Evolutionary conservation across 148 eudicot genomes (phyloP).

Genomic region (Vaccinium myrtillus): DNA sequence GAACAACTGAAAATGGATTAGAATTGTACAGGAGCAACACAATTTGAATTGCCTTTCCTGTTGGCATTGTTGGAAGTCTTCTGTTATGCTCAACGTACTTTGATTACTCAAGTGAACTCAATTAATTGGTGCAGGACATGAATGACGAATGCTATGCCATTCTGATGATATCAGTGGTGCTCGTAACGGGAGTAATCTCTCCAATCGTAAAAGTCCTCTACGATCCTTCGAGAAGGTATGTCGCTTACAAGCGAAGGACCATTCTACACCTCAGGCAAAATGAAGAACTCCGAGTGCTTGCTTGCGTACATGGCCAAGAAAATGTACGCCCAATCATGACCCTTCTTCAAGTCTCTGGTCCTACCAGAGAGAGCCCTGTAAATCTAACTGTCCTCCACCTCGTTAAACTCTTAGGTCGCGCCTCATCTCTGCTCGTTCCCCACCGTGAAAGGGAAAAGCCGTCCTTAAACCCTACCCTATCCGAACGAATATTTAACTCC

Average conservation of each 20-base stretch:
- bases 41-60: background rate
- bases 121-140: slow-evolving; percentile 33
- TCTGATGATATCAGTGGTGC: slow-evolving; percentile 40
- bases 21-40: background rate
- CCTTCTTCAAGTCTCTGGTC: slow-evolving; percentile 45
- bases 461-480: slow-evolving; percentile 32
- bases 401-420: slow-evolving; percentile 49
- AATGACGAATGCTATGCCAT: slow-evolving; percentile 45
- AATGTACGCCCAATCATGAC: slow-evolving; percentile 37
- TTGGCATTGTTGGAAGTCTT: background rate
- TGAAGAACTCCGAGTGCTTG: slow-evolving; percentile 55
- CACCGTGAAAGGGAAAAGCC: slow-evolving; percentile 40
- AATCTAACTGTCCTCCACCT: slow-evolving; percentile 52
- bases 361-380: slow-evolving; percentile 34
- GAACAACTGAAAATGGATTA: background rate
- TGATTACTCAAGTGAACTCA: background rate
- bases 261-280: slow-evolving; percentile 33
- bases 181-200: slow-evolving; percentile 33
- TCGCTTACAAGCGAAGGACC: slow-evolving; percentile 33
- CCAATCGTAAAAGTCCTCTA: slow-evolving; percentile 42
- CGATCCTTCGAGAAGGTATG: slow-evolving; percentile 56
- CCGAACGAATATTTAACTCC: slow-evolving; percentile 49
- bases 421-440: slow-evolving; percentile 44
- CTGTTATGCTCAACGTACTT: background rate
- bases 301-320: slow-evolving; percentile 49